Percentiles rank a stretch among this genome's conserved stretches.
phyloP scores from a whole-genome alignment of 179 eudicot genomes.

The Sideroxylon spinosum region DNA sequence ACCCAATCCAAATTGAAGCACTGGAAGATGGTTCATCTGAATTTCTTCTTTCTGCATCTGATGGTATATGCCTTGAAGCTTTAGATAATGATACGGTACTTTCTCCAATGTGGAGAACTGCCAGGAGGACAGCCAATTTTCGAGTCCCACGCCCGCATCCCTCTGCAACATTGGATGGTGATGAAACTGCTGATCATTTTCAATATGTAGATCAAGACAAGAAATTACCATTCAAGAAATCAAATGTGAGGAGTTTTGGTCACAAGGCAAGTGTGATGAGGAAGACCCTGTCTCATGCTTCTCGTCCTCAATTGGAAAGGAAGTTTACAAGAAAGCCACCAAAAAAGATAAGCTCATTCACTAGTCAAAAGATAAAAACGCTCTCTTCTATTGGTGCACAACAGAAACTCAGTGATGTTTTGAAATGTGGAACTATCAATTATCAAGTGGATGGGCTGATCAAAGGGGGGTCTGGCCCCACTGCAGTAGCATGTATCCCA shows the following conservation, averaged over 20 bases:
- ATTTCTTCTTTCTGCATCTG: constrained; percentile 35
- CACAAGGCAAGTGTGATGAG: constrained; percentile 27
- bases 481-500: constrained; percentile 78
- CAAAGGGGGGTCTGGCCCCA: constrained; percentile 47
- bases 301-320: constrained; percentile 28
- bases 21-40: constrained; percentile 71
- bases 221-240: constrained; percentile 32
- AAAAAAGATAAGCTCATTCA: constrained; percentile 42
- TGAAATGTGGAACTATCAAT: constrained; percentile 21
- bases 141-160: constrained; percentile 59
- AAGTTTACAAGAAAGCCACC: constrained; percentile 33
- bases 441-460: constrained; percentile 46
- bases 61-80: constrained; percentile 23
- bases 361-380: constrained; percentile 52
- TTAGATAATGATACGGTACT: constrained; percentile 37
- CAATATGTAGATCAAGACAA: constrained; percentile 36
- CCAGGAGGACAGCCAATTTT: constrained; percentile 70
- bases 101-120: constrained; percentile 68
- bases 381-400: constrained; percentile 64
- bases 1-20: constrained; percentile 78
- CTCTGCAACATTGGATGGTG: constrained; percentile 37
- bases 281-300: constrained; percentile 25
- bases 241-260: constrained; percentile 25
- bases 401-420: constrained; percentile 34
- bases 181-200: constrained; percentile 29